Evolutionary conservation across 208 protist species (phyloP).

Genomic region (Trypanosoma mega): DNA sequence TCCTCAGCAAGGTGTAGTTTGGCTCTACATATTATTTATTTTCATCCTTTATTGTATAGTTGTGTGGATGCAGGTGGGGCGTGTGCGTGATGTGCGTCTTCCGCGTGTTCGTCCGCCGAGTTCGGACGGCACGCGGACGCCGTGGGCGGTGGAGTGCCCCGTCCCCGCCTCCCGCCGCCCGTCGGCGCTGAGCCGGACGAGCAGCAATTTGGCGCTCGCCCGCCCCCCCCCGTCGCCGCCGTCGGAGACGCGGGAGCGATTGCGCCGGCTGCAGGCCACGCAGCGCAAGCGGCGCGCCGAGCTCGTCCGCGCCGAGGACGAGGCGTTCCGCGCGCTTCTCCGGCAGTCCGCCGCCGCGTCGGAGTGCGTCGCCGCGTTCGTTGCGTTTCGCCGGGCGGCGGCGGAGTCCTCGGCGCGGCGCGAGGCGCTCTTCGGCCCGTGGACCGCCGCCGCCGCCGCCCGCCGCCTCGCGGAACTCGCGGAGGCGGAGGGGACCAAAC

Average conservation of each 20-base stretch:
- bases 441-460: slow-evolving; percentile 7
- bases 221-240: too few species aligned
- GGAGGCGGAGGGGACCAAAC: slow-evolving; percentile 11
- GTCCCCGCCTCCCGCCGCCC: too few species aligned
- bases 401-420: not conserved
- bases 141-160: not conserved
- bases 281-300: slow-evolving; percentile 23
- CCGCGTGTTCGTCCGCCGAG: not conserved
- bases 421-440: not conserved
- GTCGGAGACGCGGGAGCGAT: not conserved
- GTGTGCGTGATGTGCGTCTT: too few species aligned
- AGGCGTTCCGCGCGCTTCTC: slow-evolving; percentile 17
- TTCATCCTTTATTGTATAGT: too few species aligned
- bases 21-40: too few species aligned
- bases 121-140: not conserved
- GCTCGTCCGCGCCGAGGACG: slow-evolving; percentile 18
- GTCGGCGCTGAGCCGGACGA: not conserved
- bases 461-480: slow-evolving; percentile 7
- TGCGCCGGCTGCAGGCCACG: not conserved
- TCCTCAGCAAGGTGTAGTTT: too few species aligned
- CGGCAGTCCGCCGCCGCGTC: slow-evolving; percentile 14
- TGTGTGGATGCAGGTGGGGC: too few species aligned
- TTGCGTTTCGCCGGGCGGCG: slow-evolving; percentile 13
- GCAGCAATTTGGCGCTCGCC: not conserved
- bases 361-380: slow-evolving; percentile 21